Evolutionary conservation across 2,329 filamentous ascomycete genomes (phyloP).

Genomic region (Scleromitrula shiraiana): DNA sequence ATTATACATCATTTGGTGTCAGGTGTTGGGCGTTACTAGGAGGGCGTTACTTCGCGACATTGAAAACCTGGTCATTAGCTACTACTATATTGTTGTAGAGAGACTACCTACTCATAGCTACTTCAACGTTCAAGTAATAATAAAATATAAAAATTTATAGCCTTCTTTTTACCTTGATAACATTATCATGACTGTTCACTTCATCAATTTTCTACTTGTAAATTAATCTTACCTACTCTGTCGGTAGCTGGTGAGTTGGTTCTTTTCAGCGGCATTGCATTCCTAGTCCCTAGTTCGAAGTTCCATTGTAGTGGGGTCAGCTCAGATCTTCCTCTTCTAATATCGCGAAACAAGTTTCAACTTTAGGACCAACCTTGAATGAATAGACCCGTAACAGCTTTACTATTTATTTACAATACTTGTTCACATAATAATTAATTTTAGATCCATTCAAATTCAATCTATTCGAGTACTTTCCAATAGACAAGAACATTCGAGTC

Average conservation of each 20-base stretch:
- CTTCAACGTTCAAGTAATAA: no score
- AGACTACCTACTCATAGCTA: no score
- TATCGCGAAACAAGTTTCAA: conserved; percentile 12
- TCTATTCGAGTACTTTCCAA: no score
- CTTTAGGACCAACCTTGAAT: background rate
- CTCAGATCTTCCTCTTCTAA: conserved; percentile 5
- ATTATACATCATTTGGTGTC: conserved; percentile 14
- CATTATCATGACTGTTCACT: background rate
- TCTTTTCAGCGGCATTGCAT: background rate
- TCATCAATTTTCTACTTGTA: background rate
- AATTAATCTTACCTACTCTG: no score
- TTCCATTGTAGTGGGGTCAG: conserved; percentile 3
- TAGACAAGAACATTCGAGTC: no score
- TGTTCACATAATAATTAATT: no score
- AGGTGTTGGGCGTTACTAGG: conserved; percentile 10
- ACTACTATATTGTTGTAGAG: background rate
- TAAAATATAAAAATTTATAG: no score
- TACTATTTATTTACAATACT: background rate
- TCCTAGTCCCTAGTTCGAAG: background rate
- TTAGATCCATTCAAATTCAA: no score
- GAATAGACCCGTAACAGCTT: conserved; percentile 1
- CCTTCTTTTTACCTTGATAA: background rate
- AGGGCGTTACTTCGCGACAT: background rate
- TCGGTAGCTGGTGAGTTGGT: background rate
- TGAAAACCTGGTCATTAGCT: conserved; percentile 2